Evolutionary conservation across 768 basidiomycete genomes (phyloP), one percentile per base, ranked within the genome.

Genomic region (Hortiboletus campestris): DNA sequence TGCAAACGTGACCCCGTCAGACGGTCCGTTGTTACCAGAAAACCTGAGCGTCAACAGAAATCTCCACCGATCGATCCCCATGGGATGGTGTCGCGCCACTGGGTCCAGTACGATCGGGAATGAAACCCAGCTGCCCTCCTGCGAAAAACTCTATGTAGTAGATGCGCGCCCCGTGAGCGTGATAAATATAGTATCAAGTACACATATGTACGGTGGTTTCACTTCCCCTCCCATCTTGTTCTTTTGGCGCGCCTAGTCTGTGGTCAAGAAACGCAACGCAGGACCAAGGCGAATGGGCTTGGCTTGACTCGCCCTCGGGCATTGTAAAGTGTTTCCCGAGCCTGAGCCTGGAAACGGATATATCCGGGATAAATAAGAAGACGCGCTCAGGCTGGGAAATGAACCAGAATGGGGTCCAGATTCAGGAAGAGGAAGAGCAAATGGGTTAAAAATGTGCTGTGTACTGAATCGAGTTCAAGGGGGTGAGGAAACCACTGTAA

Each of bases 301-400:
- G 36, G 46, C 56, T 39, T 22, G 49, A 49, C 52, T 49, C 46
- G 50, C 48, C 40, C 49, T 51, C 56, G 53, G 44, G 32, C 39
- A 25, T 28, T 36, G 46, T 60, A 29, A 46, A 49, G 46, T 31
- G 34, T 41, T 25, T 25, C 38, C 34, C 53, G 22, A 17, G 49
- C 34, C 46, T 58, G 43, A 53, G 31, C 49, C 55, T 35, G 44
- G 43, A 54, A 51, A 57, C 49, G 55, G 56, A 58, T 51, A 64
- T 52, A 64, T 64, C 54, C 65, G 55, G 56, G 49, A 58, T 69
- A 69, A 67, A 69, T 67, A 69, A 52, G 10, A 56, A 60, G 56
- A 58, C 34, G 56, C 40, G 48, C 46, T 56, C 51, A 40, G 49
- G 25, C 63, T 50, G 43, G 41, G 35, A 55, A 55, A 52, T 36